These are phyloP conservation scores for Rhodotorula kratochvilovae DNA, from an alignment of 768 basidiomycete species.

Conservation along the genomic window DNA sequence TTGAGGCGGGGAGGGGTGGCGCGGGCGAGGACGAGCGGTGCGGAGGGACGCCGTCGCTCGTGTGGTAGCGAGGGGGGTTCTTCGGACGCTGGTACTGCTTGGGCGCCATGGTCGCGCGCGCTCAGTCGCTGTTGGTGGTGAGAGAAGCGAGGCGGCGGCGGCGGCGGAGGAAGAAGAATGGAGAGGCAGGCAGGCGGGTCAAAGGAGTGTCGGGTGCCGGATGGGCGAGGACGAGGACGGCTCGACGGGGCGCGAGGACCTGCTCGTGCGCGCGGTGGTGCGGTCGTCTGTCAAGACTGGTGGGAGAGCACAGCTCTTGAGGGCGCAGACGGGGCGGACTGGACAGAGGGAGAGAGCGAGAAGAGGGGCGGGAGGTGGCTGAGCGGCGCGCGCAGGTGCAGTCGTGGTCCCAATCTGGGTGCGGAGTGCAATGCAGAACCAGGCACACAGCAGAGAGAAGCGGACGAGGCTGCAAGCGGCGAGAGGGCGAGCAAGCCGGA, in stretches of 20 bases:
- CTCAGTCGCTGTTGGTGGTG: neutral
- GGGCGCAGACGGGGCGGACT: neutral
- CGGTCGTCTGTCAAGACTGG: neutral
- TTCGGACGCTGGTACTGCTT: too few relatives aligned
- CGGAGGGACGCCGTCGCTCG: too few relatives aligned
- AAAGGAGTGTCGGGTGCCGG: constrained; percentile 4
- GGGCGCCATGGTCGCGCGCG: too few relatives aligned
- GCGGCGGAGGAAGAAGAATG: neutral
- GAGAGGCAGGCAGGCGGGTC: neutral
- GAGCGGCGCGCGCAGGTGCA: neutral
- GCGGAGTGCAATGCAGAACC: too few relatives aligned
- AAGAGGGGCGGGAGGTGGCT: neutral
- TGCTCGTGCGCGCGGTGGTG: neutral
- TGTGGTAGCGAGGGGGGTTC: too few relatives aligned
- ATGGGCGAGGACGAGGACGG: neutral
- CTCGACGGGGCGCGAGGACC: neutral
- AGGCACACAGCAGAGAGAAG: too few relatives aligned
- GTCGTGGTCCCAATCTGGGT: too few relatives aligned
- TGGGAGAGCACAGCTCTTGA: neutral
- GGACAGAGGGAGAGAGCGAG: neutral
- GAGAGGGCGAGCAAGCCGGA: too few relatives aligned
- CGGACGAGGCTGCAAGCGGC: neutral
- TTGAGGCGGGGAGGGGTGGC: too few relatives aligned
- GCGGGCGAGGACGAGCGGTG: too few relatives aligned
- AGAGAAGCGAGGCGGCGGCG: neutral